These are phyloP conservation scores for Linanthus parryae DNA, from an alignment of 148 eudicot species.

Conservation along the genomic window DNA sequence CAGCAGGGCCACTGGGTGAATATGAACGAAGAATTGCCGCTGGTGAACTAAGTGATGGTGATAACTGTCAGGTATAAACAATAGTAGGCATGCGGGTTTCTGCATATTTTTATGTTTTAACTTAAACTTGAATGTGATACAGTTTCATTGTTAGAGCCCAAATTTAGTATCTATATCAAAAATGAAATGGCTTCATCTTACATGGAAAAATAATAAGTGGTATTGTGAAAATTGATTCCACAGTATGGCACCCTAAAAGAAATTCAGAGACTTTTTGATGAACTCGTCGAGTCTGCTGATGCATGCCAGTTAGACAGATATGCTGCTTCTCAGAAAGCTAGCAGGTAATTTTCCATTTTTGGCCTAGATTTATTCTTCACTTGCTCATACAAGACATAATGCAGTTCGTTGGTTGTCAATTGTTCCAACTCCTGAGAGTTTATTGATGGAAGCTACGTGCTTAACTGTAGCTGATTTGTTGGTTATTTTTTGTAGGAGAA, in stretches of 20 bases:
- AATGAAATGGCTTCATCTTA: too few species aligned
- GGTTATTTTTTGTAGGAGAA: slow-evolving; percentile 57
- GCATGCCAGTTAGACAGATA: slow-evolving; percentile 82
- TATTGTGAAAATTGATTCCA: slow-evolving; percentile 24
- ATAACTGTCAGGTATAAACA: slow-evolving; percentile 61
- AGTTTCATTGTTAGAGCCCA: too few species aligned
- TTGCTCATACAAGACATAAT: too few species aligned
- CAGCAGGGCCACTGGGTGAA: slow-evolving; percentile 78
- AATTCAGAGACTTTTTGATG: slow-evolving; percentile 84
- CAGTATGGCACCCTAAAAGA: slow-evolving; percentile 72
- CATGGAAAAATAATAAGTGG: too few species aligned
- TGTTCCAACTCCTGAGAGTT: too few species aligned
- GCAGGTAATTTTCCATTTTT: slow-evolving; percentile 71
- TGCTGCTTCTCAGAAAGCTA: slow-evolving; percentile 55
- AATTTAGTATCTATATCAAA: too few species aligned
- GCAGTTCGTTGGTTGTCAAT: too few species aligned
- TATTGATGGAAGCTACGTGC: too few species aligned
- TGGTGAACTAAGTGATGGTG: slow-evolving; percentile 92
- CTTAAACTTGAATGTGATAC: too few species aligned
- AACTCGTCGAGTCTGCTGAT: slow-evolving; percentile 69
- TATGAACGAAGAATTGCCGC: slow-evolving; percentile 77
- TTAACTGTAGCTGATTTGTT: too few species aligned
- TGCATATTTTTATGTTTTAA: not conserved
- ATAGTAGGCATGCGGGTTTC: not conserved
- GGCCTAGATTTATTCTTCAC: too few species aligned